Evolutionary conservation across 495 filamentous ascomycete species (phyloP).

Genomic region (Tuber borchii): DNA sequence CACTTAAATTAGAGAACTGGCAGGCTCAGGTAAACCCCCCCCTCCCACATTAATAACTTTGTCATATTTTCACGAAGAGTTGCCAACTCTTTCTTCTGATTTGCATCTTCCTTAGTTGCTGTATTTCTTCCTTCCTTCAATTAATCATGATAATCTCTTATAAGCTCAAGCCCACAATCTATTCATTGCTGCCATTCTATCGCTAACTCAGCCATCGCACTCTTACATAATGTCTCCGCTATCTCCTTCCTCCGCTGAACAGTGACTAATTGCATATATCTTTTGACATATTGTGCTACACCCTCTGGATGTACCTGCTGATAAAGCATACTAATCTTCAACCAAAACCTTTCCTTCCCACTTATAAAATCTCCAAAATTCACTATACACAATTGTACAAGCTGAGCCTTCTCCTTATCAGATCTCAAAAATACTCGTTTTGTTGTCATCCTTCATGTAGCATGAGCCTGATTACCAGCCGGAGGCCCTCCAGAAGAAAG

Average conservation of each 20-base stretch:
- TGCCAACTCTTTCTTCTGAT: background rate
- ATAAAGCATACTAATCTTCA: background rate
- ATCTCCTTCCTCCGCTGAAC: background rate
- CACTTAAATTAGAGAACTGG: too few relatives aligned
- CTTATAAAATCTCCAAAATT: background rate
- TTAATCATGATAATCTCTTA: background rate
- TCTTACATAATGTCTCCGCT: too few relatives aligned
- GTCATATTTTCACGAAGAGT: background rate
- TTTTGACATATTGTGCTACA: too few relatives aligned
- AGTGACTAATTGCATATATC: background rate
- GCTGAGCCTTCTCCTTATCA: background rate
- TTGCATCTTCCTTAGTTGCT: accelerated
- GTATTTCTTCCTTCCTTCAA: background rate
- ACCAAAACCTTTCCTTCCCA: background rate
- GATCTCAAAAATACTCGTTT: too few relatives aligned
- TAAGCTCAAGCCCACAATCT: background rate
- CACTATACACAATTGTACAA: background rate
- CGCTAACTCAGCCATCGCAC: too few relatives aligned
- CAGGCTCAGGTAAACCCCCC: too few relatives aligned
- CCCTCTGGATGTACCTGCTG: too few relatives aligned
- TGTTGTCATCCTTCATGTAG: too few relatives aligned
- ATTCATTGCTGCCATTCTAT: background rate
- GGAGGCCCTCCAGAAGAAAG: too few relatives aligned
- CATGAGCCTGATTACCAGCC: too few relatives aligned
- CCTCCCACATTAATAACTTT: background rate